Evolutionary conservation across 495 filamentous ascomycete species (phyloP).

Genomic region (Tuber calosporum): DNA sequence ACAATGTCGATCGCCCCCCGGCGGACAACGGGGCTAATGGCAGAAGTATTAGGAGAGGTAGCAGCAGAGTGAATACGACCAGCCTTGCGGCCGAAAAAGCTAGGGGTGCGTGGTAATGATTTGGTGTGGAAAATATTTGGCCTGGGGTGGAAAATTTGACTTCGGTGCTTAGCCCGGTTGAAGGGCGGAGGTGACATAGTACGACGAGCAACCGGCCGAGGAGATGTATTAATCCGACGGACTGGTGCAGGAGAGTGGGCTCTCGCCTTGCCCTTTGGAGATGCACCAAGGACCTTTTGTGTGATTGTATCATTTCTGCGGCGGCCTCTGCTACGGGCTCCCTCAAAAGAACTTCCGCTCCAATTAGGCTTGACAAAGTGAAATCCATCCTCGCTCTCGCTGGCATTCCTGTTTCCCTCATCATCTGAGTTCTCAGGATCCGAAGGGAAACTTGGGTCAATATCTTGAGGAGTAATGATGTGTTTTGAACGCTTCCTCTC

Average conservation of each 20-base stretch:
- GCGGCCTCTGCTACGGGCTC: slow-evolving; percentile 41
- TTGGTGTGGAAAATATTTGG: slow-evolving; percentile 53
- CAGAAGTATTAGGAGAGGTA: slow-evolving; percentile 26
- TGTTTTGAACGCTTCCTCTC: slow-evolving; percentile 72
- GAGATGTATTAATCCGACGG: slow-evolving; percentile 45
- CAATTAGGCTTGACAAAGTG: slow-evolving; percentile 51
- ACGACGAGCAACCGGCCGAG: slow-evolving; percentile 49
- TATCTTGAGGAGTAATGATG: slow-evolving; percentile 77
- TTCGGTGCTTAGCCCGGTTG: slow-evolving; percentile 28
- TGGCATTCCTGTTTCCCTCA: slow-evolving; percentile 51
- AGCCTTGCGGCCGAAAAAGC: slow-evolving; percentile 54
- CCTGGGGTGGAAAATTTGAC: slow-evolving; percentile 36
- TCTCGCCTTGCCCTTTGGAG: slow-evolving; percentile 60
- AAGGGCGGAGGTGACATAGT: slow-evolving; percentile 34
- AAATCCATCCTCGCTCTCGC: slow-evolving; percentile 55
- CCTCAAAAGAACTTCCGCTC: slow-evolving; percentile 43
- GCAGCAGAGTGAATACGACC: slow-evolving; percentile 23
- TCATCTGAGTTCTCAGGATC: slow-evolving; percentile 75
- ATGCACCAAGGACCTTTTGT: slow-evolving; percentile 40
- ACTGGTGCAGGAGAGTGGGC: slow-evolving; percentile 58
- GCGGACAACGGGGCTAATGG: slow-evolving; percentile 27
- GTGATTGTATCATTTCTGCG: slow-evolving; percentile 40
- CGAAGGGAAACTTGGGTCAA: slow-evolving; percentile 93
- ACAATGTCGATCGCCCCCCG: slow-evolving; percentile 92
- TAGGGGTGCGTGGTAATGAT: slow-evolving; percentile 66